Base-by-base conservation (phyloP, 768 basidiomycete species). In the Scleroderma bovista region DNA sequence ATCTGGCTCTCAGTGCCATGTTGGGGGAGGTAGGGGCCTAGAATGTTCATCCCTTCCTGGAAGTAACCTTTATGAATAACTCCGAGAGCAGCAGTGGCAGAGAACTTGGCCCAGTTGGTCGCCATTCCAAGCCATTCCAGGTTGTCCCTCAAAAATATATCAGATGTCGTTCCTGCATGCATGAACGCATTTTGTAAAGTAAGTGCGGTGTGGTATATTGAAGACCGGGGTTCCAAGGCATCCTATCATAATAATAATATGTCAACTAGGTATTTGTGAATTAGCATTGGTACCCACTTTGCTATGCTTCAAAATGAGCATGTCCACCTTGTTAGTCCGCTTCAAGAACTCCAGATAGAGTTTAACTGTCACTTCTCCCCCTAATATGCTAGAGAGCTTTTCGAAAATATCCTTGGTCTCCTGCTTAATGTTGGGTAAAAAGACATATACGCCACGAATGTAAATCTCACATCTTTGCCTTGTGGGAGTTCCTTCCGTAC, bases 101-200 rank as follows among this genome's bases (percentile, higher is more conserved):
- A 91, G 71, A 98, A 99, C 63, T 98, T 99, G 24, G 93, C 90
- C 96, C 96, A 99, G 65, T 99, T 98, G 23, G 86, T 86, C 3
- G 96, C 96, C 47, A 91, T 79, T 10, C 83, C 89, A 4, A 99
- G 80, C 93, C 94, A 99, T 63, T 97, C 95, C 31, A 99, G 78
- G 65, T 98, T 98, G 46, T 97, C 91, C 12, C 93, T 84, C 17
- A 99, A 74, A 72, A 98, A 99, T 22, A 79, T 64, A 61, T 99
- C 96, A 1, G 93, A 94, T 0, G 93, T 93, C 3, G 96, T 99
- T 42, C 96, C 96, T n/a, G 95, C 84, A 63, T 96, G 86, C 83
- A 95, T 94, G 67, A 94, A 98, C 2, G 96, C 93, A 67, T 99
- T 97, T 66, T 94, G 90, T 50, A 99, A 79, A 8, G 93, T 93